These are phyloP conservation scores for Pinus tabuliformis DNA, from an alignment of 75 land plant species.

Conservation along the genomic window DNA sequence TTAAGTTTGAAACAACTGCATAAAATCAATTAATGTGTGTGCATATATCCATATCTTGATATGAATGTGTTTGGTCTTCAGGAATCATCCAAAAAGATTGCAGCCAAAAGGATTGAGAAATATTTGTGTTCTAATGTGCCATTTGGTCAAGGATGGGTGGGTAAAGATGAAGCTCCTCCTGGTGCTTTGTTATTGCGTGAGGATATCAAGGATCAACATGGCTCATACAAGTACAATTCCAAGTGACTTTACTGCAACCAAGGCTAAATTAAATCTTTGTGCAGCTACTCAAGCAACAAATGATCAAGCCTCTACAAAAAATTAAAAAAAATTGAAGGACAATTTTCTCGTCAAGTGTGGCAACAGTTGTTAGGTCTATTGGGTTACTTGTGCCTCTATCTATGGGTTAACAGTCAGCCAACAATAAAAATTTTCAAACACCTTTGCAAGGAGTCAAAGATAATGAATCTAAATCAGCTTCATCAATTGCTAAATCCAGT, in stretches of 20 bases:
- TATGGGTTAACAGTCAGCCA: background rate
- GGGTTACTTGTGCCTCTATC: background rate
- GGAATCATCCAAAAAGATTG: conserved; percentile 20
- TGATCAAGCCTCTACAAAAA: background rate
- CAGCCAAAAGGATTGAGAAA: conserved; percentile 57
- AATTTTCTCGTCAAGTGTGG: background rate
- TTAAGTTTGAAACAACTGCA: background rate
- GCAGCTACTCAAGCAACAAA: background rate
- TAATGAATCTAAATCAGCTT: background rate
- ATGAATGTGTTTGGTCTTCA: too few relatives aligned
- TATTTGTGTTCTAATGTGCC: conserved; percentile 58
- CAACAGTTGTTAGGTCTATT: background rate
- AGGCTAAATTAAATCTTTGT: background rate
- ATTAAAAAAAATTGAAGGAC: background rate
- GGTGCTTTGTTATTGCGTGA: background rate
- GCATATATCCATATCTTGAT: too few relatives aligned
- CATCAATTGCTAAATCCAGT: background rate
- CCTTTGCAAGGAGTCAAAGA: background rate
- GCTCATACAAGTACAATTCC: background rate
- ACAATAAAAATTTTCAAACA: background rate
- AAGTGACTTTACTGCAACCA: background rate
- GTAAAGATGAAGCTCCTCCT: conserved; percentile 53
- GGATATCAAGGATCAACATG: background rate
- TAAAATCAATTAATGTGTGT: too few relatives aligned
- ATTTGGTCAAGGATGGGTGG: conserved; percentile 98